Evolutionary conservation across 2,329 filamentous ascomycete genomes (phyloP).

Genomic region (Boeremia exigua): DNA sequence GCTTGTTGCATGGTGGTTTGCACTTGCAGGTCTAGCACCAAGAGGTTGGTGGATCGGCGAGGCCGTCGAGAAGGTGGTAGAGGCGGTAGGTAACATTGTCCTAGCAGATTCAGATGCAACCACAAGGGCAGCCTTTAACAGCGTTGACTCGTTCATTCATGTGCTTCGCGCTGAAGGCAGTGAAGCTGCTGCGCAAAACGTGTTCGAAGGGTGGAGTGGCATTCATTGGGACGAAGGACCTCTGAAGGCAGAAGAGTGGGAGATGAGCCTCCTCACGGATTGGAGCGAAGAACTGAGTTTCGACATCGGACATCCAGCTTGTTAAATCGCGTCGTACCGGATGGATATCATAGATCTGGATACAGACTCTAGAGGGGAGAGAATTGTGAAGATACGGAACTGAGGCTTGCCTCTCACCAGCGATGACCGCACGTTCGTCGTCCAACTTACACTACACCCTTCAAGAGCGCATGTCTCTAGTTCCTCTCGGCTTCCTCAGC

Average conservation of each 20-base stretch:
- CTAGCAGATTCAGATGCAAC: constrained; percentile 16
- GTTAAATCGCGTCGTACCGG: background rate
- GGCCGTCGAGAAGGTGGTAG: constrained; percentile 23
- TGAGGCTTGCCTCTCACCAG: too few relatives aligned
- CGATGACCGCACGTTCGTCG: background rate
- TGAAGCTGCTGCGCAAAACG: constrained; percentile 30
- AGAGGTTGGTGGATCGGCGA: constrained; percentile 34
- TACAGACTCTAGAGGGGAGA: background rate
- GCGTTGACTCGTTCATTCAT: constrained; percentile 27
- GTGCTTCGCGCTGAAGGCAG: constrained; percentile 18
- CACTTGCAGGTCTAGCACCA: constrained; percentile 31
- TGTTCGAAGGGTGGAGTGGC: constrained; percentile 38
- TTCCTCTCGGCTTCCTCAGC: constrained; percentile 42
- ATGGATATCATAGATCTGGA: too few relatives aligned
- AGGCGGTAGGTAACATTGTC: constrained; percentile 29
- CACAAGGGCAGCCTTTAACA: constrained; percentile 26
- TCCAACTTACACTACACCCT: background rate
- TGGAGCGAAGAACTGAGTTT: background rate
- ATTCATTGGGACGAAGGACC: constrained; percentile 37
- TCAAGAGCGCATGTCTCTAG: constrained; percentile 6
- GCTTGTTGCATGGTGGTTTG: constrained; percentile 40
- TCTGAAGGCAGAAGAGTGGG: constrained; percentile 28
- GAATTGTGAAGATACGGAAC: too few relatives aligned
- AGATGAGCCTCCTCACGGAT: constrained; percentile 8
- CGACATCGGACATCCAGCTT: background rate